Evolutionary conservation across 2,329 filamentous ascomycete genomes (phyloP).

Genomic region (Esteya vermicola): DNA sequence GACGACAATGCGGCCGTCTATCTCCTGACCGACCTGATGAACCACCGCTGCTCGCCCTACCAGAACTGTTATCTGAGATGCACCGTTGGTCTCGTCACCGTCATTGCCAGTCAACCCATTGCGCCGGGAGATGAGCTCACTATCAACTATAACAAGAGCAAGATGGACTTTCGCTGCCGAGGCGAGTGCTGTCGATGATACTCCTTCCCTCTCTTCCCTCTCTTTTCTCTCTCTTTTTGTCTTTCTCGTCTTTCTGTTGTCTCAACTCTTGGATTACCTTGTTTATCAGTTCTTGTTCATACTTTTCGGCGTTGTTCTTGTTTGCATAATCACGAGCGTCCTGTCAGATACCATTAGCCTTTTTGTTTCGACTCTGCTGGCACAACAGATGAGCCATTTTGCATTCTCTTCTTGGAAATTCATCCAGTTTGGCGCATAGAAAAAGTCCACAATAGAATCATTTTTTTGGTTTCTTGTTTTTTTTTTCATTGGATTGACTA

Average conservation of each 20-base stretch:
- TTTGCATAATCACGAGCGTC: no score
- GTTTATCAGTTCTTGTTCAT: background rate
- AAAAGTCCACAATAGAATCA: background rate
- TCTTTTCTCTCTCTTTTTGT: background rate
- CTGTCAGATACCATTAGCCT: no score
- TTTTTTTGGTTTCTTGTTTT: slow-evolving; percentile 1
- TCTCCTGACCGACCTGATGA: slow-evolving; percentile 15
- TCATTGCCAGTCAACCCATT: slow-evolving; percentile 16
- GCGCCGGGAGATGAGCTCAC: slow-evolving; percentile 19
- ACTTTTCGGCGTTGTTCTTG: background rate
- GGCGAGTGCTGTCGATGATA: slow-evolving; percentile 9
- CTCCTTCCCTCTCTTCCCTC: background rate
- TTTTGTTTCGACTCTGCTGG: no score
- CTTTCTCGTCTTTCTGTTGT: background rate
- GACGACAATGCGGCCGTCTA: slow-evolving; percentile 11
- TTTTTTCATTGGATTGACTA: slow-evolving; percentile 1
- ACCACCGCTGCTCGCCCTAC: slow-evolving; percentile 17
- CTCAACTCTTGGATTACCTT: background rate
- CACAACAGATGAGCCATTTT: no score
- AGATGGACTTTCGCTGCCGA: slow-evolving; percentile 16
- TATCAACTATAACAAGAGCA: slow-evolving; percentile 20
- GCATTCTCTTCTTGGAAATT: no score
- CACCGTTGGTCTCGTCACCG: slow-evolving; percentile 9
- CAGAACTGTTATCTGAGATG: slow-evolving; percentile 16
- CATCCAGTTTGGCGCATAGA: no score